A percentile compares a stretch with the other conserved stretches of the same genome.
phyloP scores from a whole-genome alignment of 768 basidiomycete genomes.

The Neoboletus magnificus region DNA sequence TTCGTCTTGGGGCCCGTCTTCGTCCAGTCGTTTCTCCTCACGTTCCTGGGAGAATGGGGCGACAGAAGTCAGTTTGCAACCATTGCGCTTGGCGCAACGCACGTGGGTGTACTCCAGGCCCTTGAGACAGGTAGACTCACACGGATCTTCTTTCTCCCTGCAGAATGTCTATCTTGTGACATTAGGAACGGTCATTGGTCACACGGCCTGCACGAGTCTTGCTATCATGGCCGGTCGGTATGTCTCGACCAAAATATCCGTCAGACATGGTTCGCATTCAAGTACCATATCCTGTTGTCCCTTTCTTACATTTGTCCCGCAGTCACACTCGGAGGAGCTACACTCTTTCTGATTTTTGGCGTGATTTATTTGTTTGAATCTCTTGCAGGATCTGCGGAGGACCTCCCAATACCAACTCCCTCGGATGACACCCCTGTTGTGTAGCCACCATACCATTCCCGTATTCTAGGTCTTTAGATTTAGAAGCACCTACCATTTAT shows the following conservation, averaged over 20 bases:
- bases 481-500: neutral
- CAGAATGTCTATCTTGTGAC: slow-evolving; percentile 93
- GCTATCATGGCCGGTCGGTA: slow-evolving; percentile 94
- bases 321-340: slow-evolving; percentile 84
- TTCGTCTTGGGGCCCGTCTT: slow-evolving; percentile 89
- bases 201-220: slow-evolving; percentile 79
- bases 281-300: neutral
- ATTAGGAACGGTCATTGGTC: slow-evolving; percentile 85
- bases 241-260: slow-evolving; percentile 90
- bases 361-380: slow-evolving; percentile 74
- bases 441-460: neutral
- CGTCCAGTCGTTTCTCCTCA: slow-evolving; percentile 91
- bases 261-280: slow-evolving; percentile 73
- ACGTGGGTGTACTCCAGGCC: slow-evolving; percentile 51
- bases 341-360: slow-evolving; percentile 81
- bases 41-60: slow-evolving; percentile 99
- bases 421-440: slow-evolving; percentile 5
- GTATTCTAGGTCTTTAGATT: slow-evolving; percentile 2
- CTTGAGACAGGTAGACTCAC: slow-evolving; percentile 5
- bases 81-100: slow-evolving; percentile 91
- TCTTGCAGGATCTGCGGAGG: slow-evolving; percentile 28
- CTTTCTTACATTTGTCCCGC: neutral
- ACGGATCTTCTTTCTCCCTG: neutral
- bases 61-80: slow-evolving; percentile 97
- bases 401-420: slow-evolving; percentile 14